Evolutionary conservation across 1,284 basidiomycete species (phyloP).

Genomic region (Rhodotorula sp.): DNA sequence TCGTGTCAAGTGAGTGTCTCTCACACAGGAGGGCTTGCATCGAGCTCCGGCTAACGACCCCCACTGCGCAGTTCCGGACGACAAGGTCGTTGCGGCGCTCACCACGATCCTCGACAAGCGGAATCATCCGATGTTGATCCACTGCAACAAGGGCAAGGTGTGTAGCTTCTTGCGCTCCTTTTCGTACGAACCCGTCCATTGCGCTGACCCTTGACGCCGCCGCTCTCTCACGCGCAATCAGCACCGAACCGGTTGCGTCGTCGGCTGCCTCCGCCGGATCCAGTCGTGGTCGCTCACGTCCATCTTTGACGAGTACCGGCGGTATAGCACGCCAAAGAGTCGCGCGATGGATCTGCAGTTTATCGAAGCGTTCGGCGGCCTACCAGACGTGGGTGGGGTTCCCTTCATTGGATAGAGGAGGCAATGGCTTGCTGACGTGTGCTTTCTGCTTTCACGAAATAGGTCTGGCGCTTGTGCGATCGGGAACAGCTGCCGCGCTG

Average conservation of each 20-base stretch:
- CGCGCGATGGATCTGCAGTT: conserved; percentile 58
- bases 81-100: conserved; percentile 57
- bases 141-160: conserved; percentile 61
- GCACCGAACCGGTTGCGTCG: conserved; percentile 59
- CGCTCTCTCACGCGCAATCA: conserved; percentile 22
- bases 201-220: not conserved
- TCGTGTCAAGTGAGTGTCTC: conserved; percentile 49
- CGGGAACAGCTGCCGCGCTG: conserved; percentile 1
- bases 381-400: conserved; percentile 16
- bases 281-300: conserved; percentile 57
- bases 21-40: no score
- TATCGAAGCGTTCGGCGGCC: conserved; percentile 50
- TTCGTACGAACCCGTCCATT: not conserved
- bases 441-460: no score
- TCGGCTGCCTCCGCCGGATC: conserved; percentile 57
- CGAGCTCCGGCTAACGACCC: not conserved
- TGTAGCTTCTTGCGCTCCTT: conserved; percentile 10
- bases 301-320: conserved; percentile 59
- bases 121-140: conserved; percentile 59
- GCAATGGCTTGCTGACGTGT: not conserved
- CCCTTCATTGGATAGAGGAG: not conserved
- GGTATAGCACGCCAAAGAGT: conserved; percentile 55
- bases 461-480: conserved; percentile 3
- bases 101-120: conserved; percentile 56
- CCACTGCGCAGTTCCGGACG: conserved; percentile 51